Conservation (phyloP, 371 early-diverging fungal species). For the Mucor irregularis region DNA sequence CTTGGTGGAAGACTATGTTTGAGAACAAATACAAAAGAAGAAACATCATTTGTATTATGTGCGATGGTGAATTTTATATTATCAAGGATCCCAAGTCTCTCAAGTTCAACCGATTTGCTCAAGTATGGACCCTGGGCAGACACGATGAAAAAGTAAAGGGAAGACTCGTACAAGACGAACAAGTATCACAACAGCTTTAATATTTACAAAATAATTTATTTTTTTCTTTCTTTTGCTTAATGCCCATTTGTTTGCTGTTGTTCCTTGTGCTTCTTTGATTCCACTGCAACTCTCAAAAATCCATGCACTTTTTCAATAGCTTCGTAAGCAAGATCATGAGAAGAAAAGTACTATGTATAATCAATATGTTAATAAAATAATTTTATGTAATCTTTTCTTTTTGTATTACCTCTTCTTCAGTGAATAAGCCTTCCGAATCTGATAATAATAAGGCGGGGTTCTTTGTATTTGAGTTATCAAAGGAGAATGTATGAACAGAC, state of each 20-base stretch:
- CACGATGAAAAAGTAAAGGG: slow-evolving; percentile 23
- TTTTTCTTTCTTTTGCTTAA: neutral
- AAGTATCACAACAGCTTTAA: neutral
- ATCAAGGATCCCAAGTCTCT: slow-evolving; percentile 55
- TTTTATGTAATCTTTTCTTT: neutral
- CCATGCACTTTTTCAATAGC: slow-evolving; percentile 57
- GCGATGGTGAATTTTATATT: slow-evolving; percentile 68
- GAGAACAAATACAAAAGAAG: slow-evolving; percentile 24
- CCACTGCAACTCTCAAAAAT: slow-evolving; percentile 58
- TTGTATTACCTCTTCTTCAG: slow-evolving; percentile 60
- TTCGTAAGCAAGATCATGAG: slow-evolving; percentile 46
- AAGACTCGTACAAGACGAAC: slow-evolving; percentile 40
- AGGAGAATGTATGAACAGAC: slow-evolving; percentile 86
- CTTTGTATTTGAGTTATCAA: slow-evolving; percentile 56
- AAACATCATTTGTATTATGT: slow-evolving; percentile 61
- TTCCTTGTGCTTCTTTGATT: slow-evolving; percentile 59
- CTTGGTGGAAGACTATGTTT: neutral
- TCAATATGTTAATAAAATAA: neutral
- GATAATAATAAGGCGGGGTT: slow-evolving; percentile 42
- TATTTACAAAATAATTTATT: neutral
- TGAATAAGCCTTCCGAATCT: slow-evolving; percentile 73
- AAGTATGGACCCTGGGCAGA: slow-evolving; percentile 59
- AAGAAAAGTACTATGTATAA: slow-evolving; percentile 43
- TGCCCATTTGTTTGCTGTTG: slow-evolving; percentile 39
- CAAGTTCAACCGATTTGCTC: slow-evolving; percentile 50